Conservation (phyloP, 179 eudicot genomes). For the Beta macrorhiza region DNA sequence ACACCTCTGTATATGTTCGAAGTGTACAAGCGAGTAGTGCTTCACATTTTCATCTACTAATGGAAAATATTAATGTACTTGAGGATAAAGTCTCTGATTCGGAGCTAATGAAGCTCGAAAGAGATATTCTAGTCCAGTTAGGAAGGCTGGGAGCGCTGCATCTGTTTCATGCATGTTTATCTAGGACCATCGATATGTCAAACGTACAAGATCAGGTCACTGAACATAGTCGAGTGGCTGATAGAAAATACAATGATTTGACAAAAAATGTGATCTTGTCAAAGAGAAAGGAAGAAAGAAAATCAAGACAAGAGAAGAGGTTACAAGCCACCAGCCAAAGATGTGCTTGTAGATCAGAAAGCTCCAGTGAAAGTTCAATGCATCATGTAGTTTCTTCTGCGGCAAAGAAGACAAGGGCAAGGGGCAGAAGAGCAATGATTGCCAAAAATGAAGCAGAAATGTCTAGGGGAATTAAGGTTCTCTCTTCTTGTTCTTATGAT, state of each 20-base stretch:
- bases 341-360: constrained; percentile 28
- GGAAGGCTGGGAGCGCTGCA: constrained; percentile 74
- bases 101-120: constrained; percentile 52
- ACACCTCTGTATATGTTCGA: constrained; percentile 35
- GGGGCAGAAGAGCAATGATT: constrained; percentile 42
- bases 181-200: constrained; percentile 39
- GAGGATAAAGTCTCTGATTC: constrained; percentile 61
- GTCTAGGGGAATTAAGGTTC: constrained; percentile 74
- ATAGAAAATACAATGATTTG: constrained; percentile 20
- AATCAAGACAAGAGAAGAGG: constrained; percentile 42
- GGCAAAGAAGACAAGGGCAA: constrained; percentile 37
- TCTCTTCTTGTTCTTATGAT: constrained; percentile 5
- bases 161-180: constrained; percentile 58
- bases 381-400: constrained; percentile 27
- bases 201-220: constrained; percentile 31
- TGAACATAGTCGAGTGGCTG: constrained; percentile 25
- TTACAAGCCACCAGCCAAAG: constrained; percentile 24
- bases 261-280: constrained; percentile 48
- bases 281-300: constrained; percentile 62
- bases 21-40: constrained; percentile 41
- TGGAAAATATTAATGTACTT: constrained; percentile 59
- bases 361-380: constrained; percentile 19
- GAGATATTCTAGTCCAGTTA: constrained; percentile 61
- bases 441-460: constrained; percentile 75
- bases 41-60: constrained; percentile 52